Evolutionary conservation across 768 basidiomycete genomes (phyloP).

Genomic region (Tulasnella sp.): DNA sequence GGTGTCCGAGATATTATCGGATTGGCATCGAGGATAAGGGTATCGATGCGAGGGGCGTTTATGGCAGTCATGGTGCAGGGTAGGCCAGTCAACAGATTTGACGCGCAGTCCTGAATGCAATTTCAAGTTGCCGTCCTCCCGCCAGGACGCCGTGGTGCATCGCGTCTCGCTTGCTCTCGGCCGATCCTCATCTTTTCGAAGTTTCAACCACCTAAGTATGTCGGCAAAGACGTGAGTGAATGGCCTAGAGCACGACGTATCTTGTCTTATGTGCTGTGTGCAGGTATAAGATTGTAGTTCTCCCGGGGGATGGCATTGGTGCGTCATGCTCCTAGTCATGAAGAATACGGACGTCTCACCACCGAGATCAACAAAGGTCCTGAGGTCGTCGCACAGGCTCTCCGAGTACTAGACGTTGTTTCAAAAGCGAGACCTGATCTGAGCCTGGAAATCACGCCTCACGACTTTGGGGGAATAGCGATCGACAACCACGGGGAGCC

Average conservation of each 20-base stretch:
- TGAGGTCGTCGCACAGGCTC: conserved; percentile 76
- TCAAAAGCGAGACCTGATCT: conserved; percentile 49
- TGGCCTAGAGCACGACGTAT: not conserved
- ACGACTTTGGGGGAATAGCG: conserved; percentile 83
- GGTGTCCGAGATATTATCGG: conserved; percentile 83
- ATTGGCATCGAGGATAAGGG: conserved; percentile 85
- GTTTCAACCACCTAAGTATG: conserved; percentile 11
- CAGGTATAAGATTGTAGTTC: conserved; percentile 78
- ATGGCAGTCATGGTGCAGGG: not conserved
- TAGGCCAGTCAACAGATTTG: not conserved
- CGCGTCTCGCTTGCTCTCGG: not conserved
- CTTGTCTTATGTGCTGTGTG: not conserved
- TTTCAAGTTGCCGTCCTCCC: no score
- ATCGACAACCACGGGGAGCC: conserved; percentile 84
- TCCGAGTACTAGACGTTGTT: conserved; percentile 65
- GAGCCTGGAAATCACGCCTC: conserved; percentile 57
- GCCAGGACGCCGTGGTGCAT: not conserved
- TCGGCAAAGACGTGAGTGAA: conserved; percentile 18
- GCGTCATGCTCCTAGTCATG: conserved; percentile 20
- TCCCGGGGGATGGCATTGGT: conserved; percentile 98
- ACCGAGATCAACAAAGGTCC: conserved; percentile 46
- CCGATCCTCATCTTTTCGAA: conserved; percentile 5
- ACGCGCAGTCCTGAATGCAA: not conserved
- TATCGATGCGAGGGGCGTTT: conserved; percentile 27
- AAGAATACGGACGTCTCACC: not conserved